Evolutionary conservation across 805 yeast genomes (phyloP).

Genomic region (Candida verbasci): DNA sequence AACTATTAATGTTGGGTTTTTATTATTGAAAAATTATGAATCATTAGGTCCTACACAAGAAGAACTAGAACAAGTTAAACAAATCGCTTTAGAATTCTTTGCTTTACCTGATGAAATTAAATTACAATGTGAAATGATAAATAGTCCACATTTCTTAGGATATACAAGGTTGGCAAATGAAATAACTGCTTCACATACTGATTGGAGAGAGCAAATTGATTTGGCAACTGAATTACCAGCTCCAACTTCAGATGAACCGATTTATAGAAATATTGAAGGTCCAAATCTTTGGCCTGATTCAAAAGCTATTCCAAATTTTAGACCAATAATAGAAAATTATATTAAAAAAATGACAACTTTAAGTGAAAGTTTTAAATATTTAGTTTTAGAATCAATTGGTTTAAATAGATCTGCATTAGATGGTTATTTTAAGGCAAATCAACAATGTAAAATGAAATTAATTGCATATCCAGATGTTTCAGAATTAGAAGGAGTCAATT

Average conservation of each 20-base stretch:
- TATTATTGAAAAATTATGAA: slow-evolving; percentile 40
- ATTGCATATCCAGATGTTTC: slow-evolving; percentile 51
- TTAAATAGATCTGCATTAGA: slow-evolving; percentile 42
- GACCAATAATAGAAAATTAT: slow-evolving; percentile 37
- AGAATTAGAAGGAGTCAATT: slow-evolving; percentile 16
- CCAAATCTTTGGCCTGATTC: slow-evolving; percentile 54
- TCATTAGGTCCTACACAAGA: slow-evolving; percentile 36
- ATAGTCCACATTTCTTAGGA: slow-evolving; percentile 56
- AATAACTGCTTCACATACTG: slow-evolving; percentile 48
- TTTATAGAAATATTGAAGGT: slow-evolving; percentile 51
- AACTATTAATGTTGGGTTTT: slow-evolving; percentile 52
- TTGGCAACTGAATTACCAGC: slow-evolving; percentile 50
- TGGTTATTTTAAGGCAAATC: slow-evolving; percentile 46
- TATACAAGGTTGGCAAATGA: slow-evolving; percentile 56
- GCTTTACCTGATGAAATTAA: slow-evolving; percentile 44
- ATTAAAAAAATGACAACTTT: slow-evolving; percentile 44
- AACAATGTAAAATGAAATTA: slow-evolving; percentile 50
- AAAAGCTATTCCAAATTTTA: slow-evolving; percentile 37
- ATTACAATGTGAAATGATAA: slow-evolving; percentile 45
- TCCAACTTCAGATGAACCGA: slow-evolving; percentile 33
- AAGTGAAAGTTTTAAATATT: slow-evolving; percentile 35
- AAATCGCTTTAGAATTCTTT: slow-evolving; percentile 41
- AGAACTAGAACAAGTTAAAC: slow-evolving; percentile 32
- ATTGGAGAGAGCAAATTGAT: slow-evolving; percentile 62
- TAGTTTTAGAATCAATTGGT: slow-evolving; percentile 55